Evolutionary conservation across 2,329 filamentous ascomycete species (phyloP).

Genomic region (Alternaria incomplexa): DNA sequence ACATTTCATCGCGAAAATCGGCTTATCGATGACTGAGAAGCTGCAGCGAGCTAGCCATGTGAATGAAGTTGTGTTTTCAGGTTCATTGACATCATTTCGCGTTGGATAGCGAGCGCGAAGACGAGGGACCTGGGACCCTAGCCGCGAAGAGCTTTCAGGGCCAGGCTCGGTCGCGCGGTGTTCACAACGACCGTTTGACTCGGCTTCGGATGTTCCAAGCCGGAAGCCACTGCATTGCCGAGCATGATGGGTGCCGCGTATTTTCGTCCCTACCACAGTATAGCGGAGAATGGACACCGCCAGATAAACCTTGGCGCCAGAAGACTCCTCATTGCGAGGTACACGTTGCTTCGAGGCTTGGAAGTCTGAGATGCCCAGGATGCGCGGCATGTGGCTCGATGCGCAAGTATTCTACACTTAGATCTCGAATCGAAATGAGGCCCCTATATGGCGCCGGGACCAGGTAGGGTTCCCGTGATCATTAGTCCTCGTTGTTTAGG

Average conservation of each 20-base stretch:
- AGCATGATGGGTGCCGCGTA: constrained; percentile 20
- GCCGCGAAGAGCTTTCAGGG: not conserved
- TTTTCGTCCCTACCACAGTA: constrained; percentile 22
- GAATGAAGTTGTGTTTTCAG: not conserved
- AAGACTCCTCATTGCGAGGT: constrained; percentile 2
- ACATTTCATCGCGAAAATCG: not conserved
- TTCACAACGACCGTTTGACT: not conserved
- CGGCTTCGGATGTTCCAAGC: constrained; percentile 17
- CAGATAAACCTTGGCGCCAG: constrained; percentile 9
- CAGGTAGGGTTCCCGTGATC: not conserved
- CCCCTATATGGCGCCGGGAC: not conserved
- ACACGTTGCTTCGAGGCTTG: constrained; percentile 22
- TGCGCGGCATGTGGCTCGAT: not conserved
- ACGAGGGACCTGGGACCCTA: not conserved
- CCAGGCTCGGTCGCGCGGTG: not conserved
- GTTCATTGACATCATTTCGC: constrained; percentile 10
- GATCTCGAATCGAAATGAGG: not conserved
- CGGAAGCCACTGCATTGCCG: constrained; percentile 28
- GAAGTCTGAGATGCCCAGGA: constrained; percentile 2
- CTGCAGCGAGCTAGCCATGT: not conserved
- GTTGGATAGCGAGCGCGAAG: not conserved
- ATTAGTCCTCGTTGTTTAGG: constrained; percentile 1
- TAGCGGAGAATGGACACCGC: not conserved
- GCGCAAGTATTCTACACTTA: not conserved
- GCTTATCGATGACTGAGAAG: not conserved